These are phyloP conservation scores for Lentinus polychrous DNA, from an alignment of 1,284 basidiomycete genomes.

Conservation along the genomic window DNA sequence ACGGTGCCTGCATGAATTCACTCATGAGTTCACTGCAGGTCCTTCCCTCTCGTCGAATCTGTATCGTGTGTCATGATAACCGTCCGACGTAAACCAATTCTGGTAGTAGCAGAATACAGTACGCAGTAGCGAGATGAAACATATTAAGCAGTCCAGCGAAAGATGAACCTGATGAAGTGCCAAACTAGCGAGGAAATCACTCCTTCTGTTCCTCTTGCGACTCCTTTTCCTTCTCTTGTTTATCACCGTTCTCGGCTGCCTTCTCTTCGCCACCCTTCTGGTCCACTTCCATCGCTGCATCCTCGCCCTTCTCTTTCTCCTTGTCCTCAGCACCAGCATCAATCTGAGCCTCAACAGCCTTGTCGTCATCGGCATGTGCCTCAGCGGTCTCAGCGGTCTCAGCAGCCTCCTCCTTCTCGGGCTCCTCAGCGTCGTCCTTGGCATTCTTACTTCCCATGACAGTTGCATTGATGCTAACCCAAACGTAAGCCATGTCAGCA, in stretches of 20 bases:
- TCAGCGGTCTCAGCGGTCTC: conserved; percentile 10
- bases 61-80: too few species aligned
- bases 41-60: too few species aligned
- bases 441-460: conserved; percentile 68
- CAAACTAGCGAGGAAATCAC: not conserved
- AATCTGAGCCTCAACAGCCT: conserved; percentile 30
- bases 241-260: not conserved
- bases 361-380: conserved; percentile 15
- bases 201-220: not conserved
- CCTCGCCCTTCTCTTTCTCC: conserved; percentile 21
- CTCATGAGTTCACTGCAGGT: too few species aligned
- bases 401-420: conserved; percentile 27
- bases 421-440: conserved; percentile 29
- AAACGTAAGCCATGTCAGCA: conserved; percentile 8
- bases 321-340: conserved; percentile 7
- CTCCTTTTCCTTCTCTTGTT: not conserved
- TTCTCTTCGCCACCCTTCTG: conserved; percentile 21
- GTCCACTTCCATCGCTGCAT: conserved; percentile 23
- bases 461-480: conserved; percentile 63
- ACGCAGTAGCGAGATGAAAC: too few species aligned
- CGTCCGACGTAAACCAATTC: too few species aligned
- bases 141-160: too few species aligned
- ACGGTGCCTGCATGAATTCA: too few species aligned
- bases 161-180: too few species aligned
- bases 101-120: too few species aligned